Conservation (phyloP, 768 basidiomycete species). For the Gautieria morchelliformis region DNA sequence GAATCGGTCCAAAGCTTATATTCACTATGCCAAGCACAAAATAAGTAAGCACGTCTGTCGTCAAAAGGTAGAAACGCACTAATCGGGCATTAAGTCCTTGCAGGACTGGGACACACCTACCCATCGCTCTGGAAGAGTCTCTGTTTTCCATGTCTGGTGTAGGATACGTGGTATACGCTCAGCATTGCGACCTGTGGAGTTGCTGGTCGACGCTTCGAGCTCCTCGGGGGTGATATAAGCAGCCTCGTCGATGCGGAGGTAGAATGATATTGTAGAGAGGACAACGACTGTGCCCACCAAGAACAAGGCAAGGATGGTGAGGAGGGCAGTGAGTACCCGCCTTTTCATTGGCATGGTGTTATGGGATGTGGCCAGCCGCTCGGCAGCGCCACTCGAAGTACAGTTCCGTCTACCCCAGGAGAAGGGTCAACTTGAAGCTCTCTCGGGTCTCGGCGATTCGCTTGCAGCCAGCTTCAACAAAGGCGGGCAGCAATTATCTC, state of each 20-base stretch:
- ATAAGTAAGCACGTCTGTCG: conserved; percentile 9
- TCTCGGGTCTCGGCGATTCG: no score
- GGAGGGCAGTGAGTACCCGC: conserved; percentile 36
- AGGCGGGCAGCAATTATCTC: neutral
- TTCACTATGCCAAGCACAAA: conserved; percentile 42
- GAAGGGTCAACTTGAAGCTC: no score
- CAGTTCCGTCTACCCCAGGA: no score
- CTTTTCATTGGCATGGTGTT: conserved; percentile 11
- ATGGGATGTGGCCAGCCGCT: neutral
- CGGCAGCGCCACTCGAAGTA: no score
- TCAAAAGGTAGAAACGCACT: conserved; percentile 45
- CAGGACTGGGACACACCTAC: conserved; percentile 72
- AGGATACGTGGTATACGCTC: conserved; percentile 87
- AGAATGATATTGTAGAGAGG: conserved; percentile 84
- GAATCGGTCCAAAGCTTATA: conserved; percentile 98
- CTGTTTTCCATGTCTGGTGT: conserved; percentile 98
- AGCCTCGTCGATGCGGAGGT: conserved; percentile 67
- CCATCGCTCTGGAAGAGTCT: conserved; percentile 78
- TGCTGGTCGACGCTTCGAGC: conserved; percentile 50
- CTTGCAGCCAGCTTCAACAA: no score
- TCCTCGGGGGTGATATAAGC: conserved; percentile 79
- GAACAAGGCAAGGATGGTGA: conserved; percentile 60
- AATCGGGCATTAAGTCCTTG: conserved; percentile 89
- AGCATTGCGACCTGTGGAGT: conserved; percentile 49
- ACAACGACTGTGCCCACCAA: conserved; percentile 85